A percentile compares a stretch with the other conserved stretches of the same genome.
Conservation (phyloP, 2,329 filamentous ascomycete species). For the Colletotrichum aenigma region DNA sequence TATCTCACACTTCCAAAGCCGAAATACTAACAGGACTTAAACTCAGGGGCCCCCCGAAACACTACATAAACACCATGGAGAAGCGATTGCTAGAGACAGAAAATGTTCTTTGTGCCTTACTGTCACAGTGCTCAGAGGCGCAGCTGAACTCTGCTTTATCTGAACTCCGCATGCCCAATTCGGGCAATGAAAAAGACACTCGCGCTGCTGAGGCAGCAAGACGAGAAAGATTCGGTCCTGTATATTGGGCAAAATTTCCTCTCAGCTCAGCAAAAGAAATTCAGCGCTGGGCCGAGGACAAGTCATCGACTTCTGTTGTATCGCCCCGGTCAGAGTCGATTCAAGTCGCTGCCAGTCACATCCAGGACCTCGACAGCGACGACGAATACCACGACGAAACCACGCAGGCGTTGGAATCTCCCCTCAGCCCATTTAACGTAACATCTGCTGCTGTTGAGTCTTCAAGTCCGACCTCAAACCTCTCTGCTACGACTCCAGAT, state of each 20-base stretch:
- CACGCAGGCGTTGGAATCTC: not conserved
- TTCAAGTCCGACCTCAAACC: not conserved
- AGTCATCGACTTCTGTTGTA: not conserved
- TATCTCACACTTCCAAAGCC: not conserved
- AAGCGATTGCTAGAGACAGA: conserved; percentile 11
- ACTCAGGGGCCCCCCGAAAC: conserved; percentile 13
- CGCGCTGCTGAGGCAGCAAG: not conserved
- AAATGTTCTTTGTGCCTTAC: not conserved
- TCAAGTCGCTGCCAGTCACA: not conserved
- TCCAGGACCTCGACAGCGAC: not conserved
- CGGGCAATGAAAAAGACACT: too few relatives aligned
- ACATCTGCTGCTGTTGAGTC: not conserved
- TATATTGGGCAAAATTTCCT: conserved; percentile 9
- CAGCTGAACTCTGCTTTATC: not conserved
- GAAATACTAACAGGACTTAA: not conserved
- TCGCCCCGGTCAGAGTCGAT: not conserved
- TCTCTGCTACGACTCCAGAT: not conserved
- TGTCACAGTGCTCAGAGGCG: not conserved
- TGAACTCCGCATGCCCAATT: not conserved
- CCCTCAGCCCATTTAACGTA: not conserved
- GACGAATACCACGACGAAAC: not conserved
- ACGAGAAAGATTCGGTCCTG: not conserved
- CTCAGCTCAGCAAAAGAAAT: not conserved
- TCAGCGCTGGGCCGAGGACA: not conserved
- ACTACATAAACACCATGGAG: conserved; percentile 10